Percentiles rank a stretch among this genome's conserved stretches.
phyloP scores from a whole-genome alignment of 1,284 basidiomycete species.

The Ceratobasidium sp. region DNA sequence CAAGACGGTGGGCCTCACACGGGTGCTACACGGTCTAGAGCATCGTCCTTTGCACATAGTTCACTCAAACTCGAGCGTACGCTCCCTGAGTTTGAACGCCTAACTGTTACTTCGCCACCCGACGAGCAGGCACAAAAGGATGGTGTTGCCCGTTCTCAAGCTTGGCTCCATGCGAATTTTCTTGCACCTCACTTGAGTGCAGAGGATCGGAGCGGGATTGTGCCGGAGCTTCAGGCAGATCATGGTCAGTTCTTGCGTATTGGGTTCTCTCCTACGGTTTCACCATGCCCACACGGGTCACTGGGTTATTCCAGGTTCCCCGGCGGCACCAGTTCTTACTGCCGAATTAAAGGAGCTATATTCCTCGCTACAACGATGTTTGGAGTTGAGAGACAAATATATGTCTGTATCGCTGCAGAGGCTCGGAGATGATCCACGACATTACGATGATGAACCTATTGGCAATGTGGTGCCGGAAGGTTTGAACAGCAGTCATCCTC shows the following conservation, averaged over 20 bases:
- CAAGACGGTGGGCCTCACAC: slow-evolving; percentile 33
- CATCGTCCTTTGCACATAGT: slow-evolving; percentile 30
- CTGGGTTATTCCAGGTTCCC: not conserved
- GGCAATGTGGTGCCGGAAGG: slow-evolving; percentile 45
- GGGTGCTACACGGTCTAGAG: slow-evolving; percentile 31
- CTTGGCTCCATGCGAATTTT: slow-evolving; percentile 47
- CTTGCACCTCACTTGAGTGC: slow-evolving; percentile 35
- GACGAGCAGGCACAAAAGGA: slow-evolving; percentile 38
- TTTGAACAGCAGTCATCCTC: slow-evolving; percentile 46
- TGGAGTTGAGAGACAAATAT: slow-evolving; percentile 91
- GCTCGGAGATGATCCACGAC: slow-evolving; percentile 87
- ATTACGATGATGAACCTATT: slow-evolving; percentile 78
- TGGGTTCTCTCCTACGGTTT: not conserved
- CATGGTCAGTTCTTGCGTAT: slow-evolving; percentile 9
- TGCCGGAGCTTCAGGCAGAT: slow-evolving; percentile 35
- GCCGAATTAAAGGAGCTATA: slow-evolving; percentile 49
- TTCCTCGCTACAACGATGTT: slow-evolving; percentile 71
- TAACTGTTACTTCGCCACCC: too few species aligned
- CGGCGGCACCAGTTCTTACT: slow-evolving; percentile 38
- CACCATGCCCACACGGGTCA: not conserved
- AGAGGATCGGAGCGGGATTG: slow-evolving; percentile 45
- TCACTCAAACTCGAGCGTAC: slow-evolving; percentile 16
- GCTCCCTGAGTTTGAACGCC: not conserved
- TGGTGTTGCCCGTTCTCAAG: slow-evolving; percentile 44
- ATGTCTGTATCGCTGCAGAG: slow-evolving; percentile 81